Percentiles rank a stretch among this genome's conserved stretches.
Conservation (phyloP, 2,329 filamentous ascomycete species). For the Penicillium sp. region DNA sequence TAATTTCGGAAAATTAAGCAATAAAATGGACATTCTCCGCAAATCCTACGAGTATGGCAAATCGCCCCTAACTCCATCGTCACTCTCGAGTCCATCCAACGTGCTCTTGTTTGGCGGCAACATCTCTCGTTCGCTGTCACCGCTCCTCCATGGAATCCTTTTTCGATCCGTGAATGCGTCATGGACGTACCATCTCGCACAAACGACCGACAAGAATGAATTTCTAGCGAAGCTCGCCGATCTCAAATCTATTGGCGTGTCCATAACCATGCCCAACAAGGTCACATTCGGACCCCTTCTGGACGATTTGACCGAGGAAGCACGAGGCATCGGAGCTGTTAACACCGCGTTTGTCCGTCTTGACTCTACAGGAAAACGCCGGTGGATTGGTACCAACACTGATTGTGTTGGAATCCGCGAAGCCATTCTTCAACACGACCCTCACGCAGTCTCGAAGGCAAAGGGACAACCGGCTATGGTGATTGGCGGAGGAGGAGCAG, state of each 20-base stretch:
- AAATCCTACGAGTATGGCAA: conserved; percentile 13
- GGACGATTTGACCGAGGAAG: conserved; percentile 67
- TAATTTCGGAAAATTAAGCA: not conserved
- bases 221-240: conserved; percentile 35
- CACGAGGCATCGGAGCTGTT: conserved; percentile 16
- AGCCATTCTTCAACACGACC: conserved; percentile 9
- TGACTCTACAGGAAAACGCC: conserved; percentile 33
- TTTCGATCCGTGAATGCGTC: conserved; percentile 23
- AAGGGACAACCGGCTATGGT: conserved; percentile 18
- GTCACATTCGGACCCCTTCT: conserved; percentile 69
- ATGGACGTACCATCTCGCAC: conserved; percentile 7
- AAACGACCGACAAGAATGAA: conserved; percentile 7
- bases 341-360: conserved; percentile 44
- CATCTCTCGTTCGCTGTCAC: conserved; percentile 13
- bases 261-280: conserved; percentile 80
- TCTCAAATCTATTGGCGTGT: conserved; percentile 51
- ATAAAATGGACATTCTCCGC: conserved; percentile 11
- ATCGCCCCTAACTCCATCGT: conserved; percentile 7
- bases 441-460: not conserved
- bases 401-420: conserved; percentile 73
- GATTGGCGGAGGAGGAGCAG: conserved; percentile 22
- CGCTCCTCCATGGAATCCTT: conserved; percentile 8
- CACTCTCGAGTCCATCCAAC: not conserved
- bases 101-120: conserved; percentile 11
- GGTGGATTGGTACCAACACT: conserved; percentile 69